Percentiles rank a stretch among this genome's conserved stretches.
Evolutionary conservation across 176 grass and related monocot genomes (phyloP).

Genomic region (Eragrostis curvula): DNA sequence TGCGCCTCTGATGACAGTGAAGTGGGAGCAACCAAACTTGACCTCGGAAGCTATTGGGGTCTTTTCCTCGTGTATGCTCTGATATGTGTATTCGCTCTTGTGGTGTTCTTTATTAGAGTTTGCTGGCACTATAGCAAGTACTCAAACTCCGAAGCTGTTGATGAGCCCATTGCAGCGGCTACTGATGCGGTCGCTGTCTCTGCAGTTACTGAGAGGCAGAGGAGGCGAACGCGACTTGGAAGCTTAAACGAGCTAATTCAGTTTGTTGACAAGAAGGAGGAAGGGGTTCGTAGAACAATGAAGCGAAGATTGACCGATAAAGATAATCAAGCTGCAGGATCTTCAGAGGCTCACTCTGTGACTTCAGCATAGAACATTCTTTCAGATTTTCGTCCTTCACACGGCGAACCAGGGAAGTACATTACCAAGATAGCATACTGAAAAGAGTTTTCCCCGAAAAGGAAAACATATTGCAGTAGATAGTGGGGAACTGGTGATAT

Average conservation of each 20-base stretch:
- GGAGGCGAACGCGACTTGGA: slow-evolving; percentile 27
- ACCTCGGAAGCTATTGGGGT: slow-evolving; percentile 80
- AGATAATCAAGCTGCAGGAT: slow-evolving; percentile 47
- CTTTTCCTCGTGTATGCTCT: slow-evolving; percentile 78
- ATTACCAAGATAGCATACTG: neutral
- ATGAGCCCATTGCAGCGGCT: neutral
- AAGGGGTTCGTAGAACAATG: slow-evolving; percentile 38
- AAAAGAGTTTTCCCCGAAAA: neutral
- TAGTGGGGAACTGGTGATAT: slow-evolving; percentile 33
- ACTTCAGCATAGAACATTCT: slow-evolving; percentile 23
- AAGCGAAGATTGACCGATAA: slow-evolving; percentile 62
- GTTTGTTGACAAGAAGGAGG: slow-evolving; percentile 76
- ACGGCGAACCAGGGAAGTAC: slow-evolving; percentile 1
- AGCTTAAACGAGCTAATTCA: slow-evolving; percentile 68
- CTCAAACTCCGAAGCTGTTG: slow-evolving; percentile 24
- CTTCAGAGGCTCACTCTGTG: slow-evolving; percentile 6
- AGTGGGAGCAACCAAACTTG: slow-evolving; percentile 55
- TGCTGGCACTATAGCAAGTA: slow-evolving; percentile 61
- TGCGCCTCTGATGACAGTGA: slow-evolving; percentile 59
- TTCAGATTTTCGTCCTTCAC: slow-evolving; percentile 5
- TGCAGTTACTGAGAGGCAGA: neutral
- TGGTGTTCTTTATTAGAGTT: slow-evolving; percentile 57
- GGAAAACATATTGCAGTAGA: slow-evolving; percentile 23
- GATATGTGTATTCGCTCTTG: slow-evolving; percentile 52
- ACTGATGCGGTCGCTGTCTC: neutral